Percentiles rank a stretch among this genome's conserved stretches.
Conservation (phyloP, 2,329 filamentous ascomycete genomes). For the Aspergillus ustus region DNA sequence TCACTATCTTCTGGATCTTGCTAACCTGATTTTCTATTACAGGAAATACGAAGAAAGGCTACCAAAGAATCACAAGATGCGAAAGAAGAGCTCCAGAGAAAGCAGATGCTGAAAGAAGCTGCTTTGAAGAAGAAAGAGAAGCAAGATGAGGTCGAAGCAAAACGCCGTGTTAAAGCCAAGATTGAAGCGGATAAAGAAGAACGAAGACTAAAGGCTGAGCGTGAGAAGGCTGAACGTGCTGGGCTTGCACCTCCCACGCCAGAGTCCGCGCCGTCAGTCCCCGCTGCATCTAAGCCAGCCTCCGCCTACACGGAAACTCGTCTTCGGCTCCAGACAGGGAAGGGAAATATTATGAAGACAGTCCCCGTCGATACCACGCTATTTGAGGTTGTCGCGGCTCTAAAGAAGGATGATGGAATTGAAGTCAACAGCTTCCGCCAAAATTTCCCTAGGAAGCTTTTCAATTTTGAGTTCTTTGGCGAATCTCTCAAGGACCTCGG, state of each 20-base stretch:
- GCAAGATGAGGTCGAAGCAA: conserved; percentile 79
- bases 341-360: conserved; percentile 82
- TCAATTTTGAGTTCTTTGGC: conserved; percentile 75
- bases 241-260: conserved; percentile 64
- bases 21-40: conserved; percentile 7
- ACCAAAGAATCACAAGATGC: conserved; percentile 86
- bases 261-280: conserved; percentile 50
- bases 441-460: conserved; percentile 87
- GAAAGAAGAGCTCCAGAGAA: conserved; percentile 85
- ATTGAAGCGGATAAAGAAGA: conserved; percentile 95
- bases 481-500: conserved; percentile 93
- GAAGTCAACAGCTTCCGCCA: conserved; percentile 77
- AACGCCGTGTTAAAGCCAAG: conserved; percentile 87
- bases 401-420: conserved; percentile 72
- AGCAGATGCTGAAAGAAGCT: conserved; percentile 91
- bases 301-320: conserved; percentile 79
- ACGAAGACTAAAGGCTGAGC: conserved; percentile 80
- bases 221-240: conserved; percentile 82
- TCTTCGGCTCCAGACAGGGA: conserved; percentile 76
- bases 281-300: conserved; percentile 64
- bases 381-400: conserved; percentile 82
- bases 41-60: conserved; percentile 78
- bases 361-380: conserved; percentile 87
- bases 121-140: conserved; percentile 87
- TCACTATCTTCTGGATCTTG: not conserved